Evolutionary conservation across 257 asterid species (phyloP), one percentile per base, ranked within the genome.

Genomic region (Nicotiana undulata): DNA sequence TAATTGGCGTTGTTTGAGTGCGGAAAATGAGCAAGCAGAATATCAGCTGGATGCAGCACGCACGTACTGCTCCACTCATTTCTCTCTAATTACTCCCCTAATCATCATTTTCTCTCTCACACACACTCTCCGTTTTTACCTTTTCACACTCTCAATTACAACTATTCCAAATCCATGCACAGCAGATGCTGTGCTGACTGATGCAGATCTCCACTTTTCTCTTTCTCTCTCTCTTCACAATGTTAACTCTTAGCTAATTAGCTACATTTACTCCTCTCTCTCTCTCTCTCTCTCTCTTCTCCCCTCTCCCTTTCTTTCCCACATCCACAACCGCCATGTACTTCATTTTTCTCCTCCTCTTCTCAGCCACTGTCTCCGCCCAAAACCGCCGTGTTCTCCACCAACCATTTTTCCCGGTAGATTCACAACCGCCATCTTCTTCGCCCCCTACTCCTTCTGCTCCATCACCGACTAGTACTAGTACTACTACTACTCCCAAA

Each of bases 301-400:
- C 26, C 13, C 1, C 4, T 22, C 85, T 3, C 82, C 79, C 82
- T 76, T 37, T 72, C 83, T 17, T 29, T 4, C 72, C 66, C 79
- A 34, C 26, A 81, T 22, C 81, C 22, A 74, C 79, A 83, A 44
- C 34, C 84, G 32, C 34, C 24, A 49, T 79, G 78, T 70, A 22
- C 49, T 79, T n/a, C 75, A 24, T 80, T 61, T 15, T 80, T 46
- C 8, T 74, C 15, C 32, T 67, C 8, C n/a, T 59, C n/a, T n/a
- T 55, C 55, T 29, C 87, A 80, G 75, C 81, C 55, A 3, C 77
- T 76, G 68, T 58, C 82, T 29, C 81, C 77, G 26, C 55, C 80
- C 81, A 56, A 80, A 81, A 52, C 89, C 97, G 97, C 86, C 96
- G 94, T 75, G 83, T 88, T 78, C 96, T 92, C 75, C 97, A 92